These are phyloP conservation scores for Thuidium tamariscinum DNA, from an alignment of 225 moss, liverwort and hornwort species.

Conservation along the genomic window DNA sequence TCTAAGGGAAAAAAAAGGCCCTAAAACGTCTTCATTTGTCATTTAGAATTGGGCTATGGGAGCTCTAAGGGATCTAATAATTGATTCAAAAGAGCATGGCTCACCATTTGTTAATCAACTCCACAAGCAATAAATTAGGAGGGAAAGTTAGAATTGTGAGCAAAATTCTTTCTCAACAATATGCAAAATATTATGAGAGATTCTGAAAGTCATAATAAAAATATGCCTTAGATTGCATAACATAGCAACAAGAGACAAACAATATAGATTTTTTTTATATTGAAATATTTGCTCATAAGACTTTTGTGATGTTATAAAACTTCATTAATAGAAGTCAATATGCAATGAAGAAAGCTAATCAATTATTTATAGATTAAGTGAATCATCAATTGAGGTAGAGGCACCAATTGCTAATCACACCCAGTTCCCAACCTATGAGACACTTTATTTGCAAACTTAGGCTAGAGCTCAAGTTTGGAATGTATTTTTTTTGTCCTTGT, in stretches of 20 bases:
- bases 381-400: neutral
- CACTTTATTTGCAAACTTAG: too few species aligned
- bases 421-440: too few species aligned
- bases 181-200: neutral
- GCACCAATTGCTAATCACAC: too few species aligned
- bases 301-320: neutral
- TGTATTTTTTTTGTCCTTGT: too few species aligned
- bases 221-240: neutral
- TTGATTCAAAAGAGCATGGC: neutral
- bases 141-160: neutral
- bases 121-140: fast-evolving
- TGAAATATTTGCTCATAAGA: neutral
- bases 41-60: fast-evolving
- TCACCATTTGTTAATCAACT: neutral
- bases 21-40: fast-evolving
- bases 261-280: fast-evolving
- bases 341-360: neutral
- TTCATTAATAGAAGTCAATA: too few species aligned
- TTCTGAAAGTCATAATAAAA: fast-evolving
- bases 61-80: neutral
- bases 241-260: neutral
- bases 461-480: too few species aligned
- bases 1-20: too few species aligned
- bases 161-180: fast-evolving
- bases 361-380: too few species aligned